Base-by-base conservation (phyloP, 768 basidiomycete genomes). In the Tulasnella sp. region DNA sequence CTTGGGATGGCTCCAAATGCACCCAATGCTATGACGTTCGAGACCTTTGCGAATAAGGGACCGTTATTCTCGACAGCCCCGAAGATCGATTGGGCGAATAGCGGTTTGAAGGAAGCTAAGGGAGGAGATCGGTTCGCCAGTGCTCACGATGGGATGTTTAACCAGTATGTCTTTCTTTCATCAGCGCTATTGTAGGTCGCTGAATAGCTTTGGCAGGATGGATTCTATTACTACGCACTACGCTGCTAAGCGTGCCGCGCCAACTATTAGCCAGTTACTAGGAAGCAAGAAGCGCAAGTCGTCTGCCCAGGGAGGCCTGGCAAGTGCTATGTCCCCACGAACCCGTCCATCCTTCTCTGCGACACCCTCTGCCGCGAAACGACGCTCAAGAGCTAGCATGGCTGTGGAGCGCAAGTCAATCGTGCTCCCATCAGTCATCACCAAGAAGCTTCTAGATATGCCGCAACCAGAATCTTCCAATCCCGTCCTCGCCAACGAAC, bases 1-100 rank as follows among this genome's bases (percentile, higher is more conserved):
- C 75, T 90, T 9, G 76, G 74, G 2, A 75, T 74, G 7, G 78
- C 78, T 4, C 83, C 50, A 24, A 45, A 52, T 9, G 25, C 42
- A 12, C 27, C 54, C 8, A 42, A 19, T 44, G 60, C 53, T 30
- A 48, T 59, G 31, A 46, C 44, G 25, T 38, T 50, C 30, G 44
- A 24, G 4, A 41, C 48, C 29, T 59, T 59, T 10, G 56, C 45
- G 4, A 48, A 30, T 15, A 48, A 59, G 31, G 31, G 31, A 19
- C 17, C 53, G n/a, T 21, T 55, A 21, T 42, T 42, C 15, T 31
- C 46, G 9, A 49, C 31, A 9, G 42, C 5, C 4, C 38, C 56
- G 22, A 58, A 30, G 10, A 48, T 21, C 22, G 50, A 19, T 9
- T 31, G 17, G 24, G 24, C 30, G 15, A 27, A 22, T 31, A 29